These are phyloP conservation scores for Candida chauliodis DNA, from an alignment of 805 yeast species.

Conservation along the genomic window DNA sequence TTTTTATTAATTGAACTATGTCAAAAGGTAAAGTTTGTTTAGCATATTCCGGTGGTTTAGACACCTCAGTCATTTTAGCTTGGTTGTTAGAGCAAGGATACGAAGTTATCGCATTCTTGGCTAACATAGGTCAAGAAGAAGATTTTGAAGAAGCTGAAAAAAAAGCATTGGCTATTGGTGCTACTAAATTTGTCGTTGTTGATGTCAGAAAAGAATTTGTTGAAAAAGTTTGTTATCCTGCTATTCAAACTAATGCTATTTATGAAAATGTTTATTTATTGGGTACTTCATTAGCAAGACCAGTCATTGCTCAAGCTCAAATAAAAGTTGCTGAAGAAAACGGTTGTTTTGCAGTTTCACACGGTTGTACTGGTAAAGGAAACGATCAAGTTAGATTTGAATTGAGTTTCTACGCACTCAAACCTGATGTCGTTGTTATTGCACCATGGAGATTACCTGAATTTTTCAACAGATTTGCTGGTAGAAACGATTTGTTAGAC, in stretches of 20 bases:
- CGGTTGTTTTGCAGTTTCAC: slow-evolving; percentile 98
- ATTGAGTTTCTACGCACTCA: slow-evolving; percentile 92
- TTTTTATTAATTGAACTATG: slow-evolving; percentile 44
- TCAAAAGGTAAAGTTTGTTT: slow-evolving; percentile 98
- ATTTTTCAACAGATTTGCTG: slow-evolving; percentile 93
- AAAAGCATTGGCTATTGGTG: slow-evolving; percentile 96
- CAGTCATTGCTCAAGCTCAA: slow-evolving; percentile 98
- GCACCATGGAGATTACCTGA: slow-evolving; percentile 99
- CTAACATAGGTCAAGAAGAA: slow-evolving; percentile 99
- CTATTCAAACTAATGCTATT: slow-evolving; percentile 95
- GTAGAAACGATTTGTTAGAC: slow-evolving; percentile 92
- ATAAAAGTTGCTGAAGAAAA: slow-evolving; percentile 94
- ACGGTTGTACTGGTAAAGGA: slow-evolving; percentile 99
- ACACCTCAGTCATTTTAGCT: slow-evolving; percentile 95
- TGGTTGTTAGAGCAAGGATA: slow-evolving; percentile 98
- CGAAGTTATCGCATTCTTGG: slow-evolving; percentile 97
- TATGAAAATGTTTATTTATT: slow-evolving; percentile 95
- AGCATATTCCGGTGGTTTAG: slow-evolving; percentile 99
- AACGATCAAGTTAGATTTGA: slow-evolving; percentile 99
- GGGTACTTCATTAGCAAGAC: slow-evolving; percentile 98
- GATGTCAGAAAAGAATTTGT: slow-evolving; percentile 96
- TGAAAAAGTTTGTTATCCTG: slow-evolving; percentile 89
- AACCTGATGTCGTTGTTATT: slow-evolving; percentile 94
- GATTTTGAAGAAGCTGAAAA: slow-evolving; percentile 96
- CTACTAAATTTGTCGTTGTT: slow-evolving; percentile 88